phyloP scores from a whole-genome alignment of 179 eudicot species.

The Beta corolliflora region DNA sequence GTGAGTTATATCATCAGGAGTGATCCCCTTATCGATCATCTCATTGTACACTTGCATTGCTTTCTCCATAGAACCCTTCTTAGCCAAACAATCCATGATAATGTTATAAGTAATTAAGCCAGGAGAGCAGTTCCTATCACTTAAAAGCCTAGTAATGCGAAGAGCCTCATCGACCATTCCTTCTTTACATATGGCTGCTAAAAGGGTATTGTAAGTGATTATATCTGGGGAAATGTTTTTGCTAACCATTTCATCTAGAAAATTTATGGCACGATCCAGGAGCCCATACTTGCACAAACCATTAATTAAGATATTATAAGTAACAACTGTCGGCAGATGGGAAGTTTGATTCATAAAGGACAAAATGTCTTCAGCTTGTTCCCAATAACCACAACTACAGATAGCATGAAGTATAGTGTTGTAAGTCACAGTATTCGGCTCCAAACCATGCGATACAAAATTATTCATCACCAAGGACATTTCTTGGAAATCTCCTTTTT shows the following conservation, averaged over 20 bases:
- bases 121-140: conserved; percentile 49
- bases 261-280: conserved; percentile 69
- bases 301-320: conserved; percentile 40
- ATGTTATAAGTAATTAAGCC: conserved; percentile 64
- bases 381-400: conserved; percentile 24
- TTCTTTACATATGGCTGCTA: conserved; percentile 71
- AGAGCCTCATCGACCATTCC: conserved; percentile 68
- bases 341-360: conserved; percentile 16
- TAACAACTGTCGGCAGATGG: conserved; percentile 10
- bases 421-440: conserved; percentile 68
- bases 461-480: conserved; percentile 47
- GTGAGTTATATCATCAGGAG: conserved; percentile 75
- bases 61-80: conserved; percentile 61
- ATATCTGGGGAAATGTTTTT: conserved; percentile 45
- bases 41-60: conserved; percentile 56
- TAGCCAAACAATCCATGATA: conserved; percentile 78
- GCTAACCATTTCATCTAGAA: conserved; percentile 64
- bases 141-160: conserved; percentile 47
- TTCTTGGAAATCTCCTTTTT: conserved; percentile 50
- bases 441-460: conserved; percentile 61
- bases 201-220: conserved; percentile 40
- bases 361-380: conserved; percentile 17
- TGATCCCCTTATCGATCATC: conserved; percentile 49
- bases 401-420: conserved; percentile 77
- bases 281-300: conserved; percentile 78